Percentiles rank a stretch among this genome's conserved stretches.
Evolutionary conservation across 331 rosid genomes (phyloP).

Genomic region (Stylosanthes scabra): DNA sequence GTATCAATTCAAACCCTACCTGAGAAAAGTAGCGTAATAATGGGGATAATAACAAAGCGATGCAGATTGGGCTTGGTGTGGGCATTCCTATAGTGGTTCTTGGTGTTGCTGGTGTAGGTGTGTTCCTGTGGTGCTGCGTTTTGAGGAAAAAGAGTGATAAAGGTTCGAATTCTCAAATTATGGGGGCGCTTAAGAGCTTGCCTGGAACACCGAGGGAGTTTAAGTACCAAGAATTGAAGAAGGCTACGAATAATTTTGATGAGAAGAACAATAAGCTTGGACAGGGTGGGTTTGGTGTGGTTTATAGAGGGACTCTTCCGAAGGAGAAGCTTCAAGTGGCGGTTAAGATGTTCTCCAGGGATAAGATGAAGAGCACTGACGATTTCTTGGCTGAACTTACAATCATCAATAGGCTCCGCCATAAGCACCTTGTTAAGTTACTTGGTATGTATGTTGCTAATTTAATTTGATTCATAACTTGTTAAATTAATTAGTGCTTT

Average conservation of each 20-base stretch:
- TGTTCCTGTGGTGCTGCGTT: slow-evolving; percentile 27
- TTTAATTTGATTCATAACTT: no score
- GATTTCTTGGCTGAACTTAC: slow-evolving; percentile 84
- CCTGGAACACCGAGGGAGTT: slow-evolving; percentile 83
- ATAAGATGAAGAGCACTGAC: slow-evolving; percentile 62
- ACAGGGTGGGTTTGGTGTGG: slow-evolving; percentile 82
- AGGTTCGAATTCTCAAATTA: slow-evolving; percentile 42
- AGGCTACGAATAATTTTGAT: slow-evolving; percentile 73
- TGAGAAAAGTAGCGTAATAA: background rate
- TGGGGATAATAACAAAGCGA: background rate
- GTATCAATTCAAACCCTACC: slow-evolving; percentile 57
- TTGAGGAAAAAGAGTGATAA: slow-evolving; percentile 19
- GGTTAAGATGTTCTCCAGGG: slow-evolving; percentile 77
- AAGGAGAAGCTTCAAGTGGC: slow-evolving; percentile 63
- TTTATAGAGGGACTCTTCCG: slow-evolving; percentile 54
- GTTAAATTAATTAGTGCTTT: no score
- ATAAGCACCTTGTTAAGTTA: slow-evolving; percentile 69
- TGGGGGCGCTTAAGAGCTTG: slow-evolving; percentile 71
- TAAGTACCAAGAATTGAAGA: slow-evolving; percentile 59
- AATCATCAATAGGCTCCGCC: slow-evolving; percentile 86
- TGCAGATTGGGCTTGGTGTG: slow-evolving; percentile 56
- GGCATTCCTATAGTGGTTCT: slow-evolving; percentile 44
- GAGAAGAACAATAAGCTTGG: slow-evolving; percentile 64
- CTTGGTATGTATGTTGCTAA: slow-evolving; percentile 55
- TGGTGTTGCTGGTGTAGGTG: slow-evolving; percentile 23